phyloP scores from a whole-genome alignment of 805 yeast genomes.

The Kuraishia cidri region DNA sequence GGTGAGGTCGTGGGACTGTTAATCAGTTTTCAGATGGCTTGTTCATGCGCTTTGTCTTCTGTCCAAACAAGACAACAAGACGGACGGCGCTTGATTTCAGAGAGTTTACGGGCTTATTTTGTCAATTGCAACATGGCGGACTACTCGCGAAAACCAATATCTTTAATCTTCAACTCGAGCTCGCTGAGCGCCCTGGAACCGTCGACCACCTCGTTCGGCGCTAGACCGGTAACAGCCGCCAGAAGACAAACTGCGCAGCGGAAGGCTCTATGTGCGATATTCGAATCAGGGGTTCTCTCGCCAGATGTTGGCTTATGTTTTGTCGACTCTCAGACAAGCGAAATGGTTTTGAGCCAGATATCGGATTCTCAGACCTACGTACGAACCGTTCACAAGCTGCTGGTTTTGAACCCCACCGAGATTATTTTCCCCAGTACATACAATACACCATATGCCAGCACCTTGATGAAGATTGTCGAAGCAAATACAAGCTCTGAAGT shows the following conservation, averaged over 20 bases:
- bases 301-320: conserved; percentile 29
- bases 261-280: conserved; percentile 11
- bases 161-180: conserved; percentile 2
- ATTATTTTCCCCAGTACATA: conserved; percentile 23
- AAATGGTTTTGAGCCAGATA: conserved; percentile 23
- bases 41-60: too few species aligned
- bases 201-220: too few species aligned
- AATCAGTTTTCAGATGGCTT: too few species aligned
- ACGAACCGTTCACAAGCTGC: conserved; percentile 30
- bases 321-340: conserved; percentile 26
- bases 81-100: too few species aligned
- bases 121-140: too few species aligned
- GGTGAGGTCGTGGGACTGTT: too few species aligned
- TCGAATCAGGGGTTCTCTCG: conserved; percentile 12
- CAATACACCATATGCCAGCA: conserved; percentile 16
- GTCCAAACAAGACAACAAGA: too few species aligned
- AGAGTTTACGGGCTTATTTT: too few species aligned
- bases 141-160: conserved; percentile 2
- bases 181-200: neutral
- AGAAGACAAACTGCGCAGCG: too few species aligned
- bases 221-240: too few species aligned
- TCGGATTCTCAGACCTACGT: conserved; percentile 37
- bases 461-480: conserved; percentile 24
- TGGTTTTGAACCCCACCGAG: conserved; percentile 22
- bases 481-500: conserved; percentile 17